Conservation (phyloP, 768 basidiomycete genomes). For the Saitozyma sp. region DNA sequence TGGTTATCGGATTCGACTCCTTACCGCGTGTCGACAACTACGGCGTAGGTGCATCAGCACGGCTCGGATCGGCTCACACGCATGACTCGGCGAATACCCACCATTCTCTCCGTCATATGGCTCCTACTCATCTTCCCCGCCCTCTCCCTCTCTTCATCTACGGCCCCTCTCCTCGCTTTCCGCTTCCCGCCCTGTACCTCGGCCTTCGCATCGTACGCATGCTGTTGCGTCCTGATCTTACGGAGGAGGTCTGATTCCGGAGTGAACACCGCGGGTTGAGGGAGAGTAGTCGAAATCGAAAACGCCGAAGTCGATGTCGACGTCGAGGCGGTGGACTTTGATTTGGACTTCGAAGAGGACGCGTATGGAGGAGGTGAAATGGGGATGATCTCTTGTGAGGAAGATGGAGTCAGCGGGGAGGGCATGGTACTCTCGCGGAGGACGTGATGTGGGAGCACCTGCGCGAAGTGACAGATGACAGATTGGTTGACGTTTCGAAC, state of each 20-base stretch:
- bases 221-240: conserved; percentile 2
- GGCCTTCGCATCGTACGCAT: conserved; percentile 18
- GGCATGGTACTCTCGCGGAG: conserved; percentile 13
- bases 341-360: neutral
- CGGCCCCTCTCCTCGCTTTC: conserved; percentile 17
- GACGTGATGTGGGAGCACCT: too few species aligned
- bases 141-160: conserved; percentile 18
- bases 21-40: conserved; percentile 37
- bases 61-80: too few species aligned
- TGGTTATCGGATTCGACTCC: conserved; percentile 43
- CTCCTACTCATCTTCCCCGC: conserved; percentile 21
- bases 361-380: conserved; percentile 35
- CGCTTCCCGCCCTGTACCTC: conserved; percentile 24
- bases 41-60: neutral
- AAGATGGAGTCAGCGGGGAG: conserved; percentile 33
- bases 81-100: conserved; percentile 1
- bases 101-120: conserved; percentile 32
- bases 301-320: neutral
- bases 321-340: neutral
- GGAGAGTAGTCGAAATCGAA: conserved; percentile 16
- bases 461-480: too few species aligned
- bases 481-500: too few species aligned
- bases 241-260: conserved; percentile 11
- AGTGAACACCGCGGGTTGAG: conserved; percentile 8
- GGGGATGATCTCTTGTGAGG: conserved; percentile 45